phyloP scores from a whole-genome alignment of 306 rosid genomes.

The Macrotyloma uniflorum region DNA sequence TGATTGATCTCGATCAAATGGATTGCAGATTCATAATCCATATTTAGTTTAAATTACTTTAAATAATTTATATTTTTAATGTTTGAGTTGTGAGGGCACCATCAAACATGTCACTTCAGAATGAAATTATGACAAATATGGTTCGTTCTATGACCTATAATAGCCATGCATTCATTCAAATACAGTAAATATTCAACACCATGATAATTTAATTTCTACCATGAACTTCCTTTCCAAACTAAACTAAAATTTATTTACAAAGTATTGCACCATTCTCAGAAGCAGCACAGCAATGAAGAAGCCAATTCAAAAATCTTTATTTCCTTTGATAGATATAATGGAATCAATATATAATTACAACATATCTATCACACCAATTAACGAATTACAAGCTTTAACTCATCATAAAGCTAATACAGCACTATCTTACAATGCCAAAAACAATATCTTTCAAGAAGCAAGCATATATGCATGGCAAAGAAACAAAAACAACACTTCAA shows the following conservation, averaged over 20 bases:
- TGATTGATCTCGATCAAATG: too few relatives aligned
- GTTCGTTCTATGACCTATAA: background rate
- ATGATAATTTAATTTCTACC: background rate
- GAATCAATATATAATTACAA: background rate
- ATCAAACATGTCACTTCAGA: background rate
- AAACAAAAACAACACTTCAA: slow-evolving; percentile 15
- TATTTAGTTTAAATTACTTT: too few relatives aligned
- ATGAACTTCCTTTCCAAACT: background rate
- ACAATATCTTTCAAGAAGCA: background rate
- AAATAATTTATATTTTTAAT: too few relatives aligned
- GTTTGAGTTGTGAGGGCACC: too few relatives aligned
- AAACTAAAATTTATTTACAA: background rate
- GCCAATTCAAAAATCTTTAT: background rate
- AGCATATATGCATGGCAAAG: slow-evolving; percentile 15
- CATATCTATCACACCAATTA: slow-evolving; percentile 23
- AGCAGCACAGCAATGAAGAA: slow-evolving; percentile 2
- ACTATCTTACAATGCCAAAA: slow-evolving; percentile 22
- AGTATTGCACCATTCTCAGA: background rate
- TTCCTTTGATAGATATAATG: background rate
- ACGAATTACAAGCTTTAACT: slow-evolving; percentile 21
- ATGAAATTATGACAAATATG: background rate
- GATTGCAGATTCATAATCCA: too few relatives aligned
- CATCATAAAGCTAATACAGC: slow-evolving; percentile 24
- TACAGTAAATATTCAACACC: background rate
- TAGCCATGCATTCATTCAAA: background rate